A percentile compares a stretch with the other conserved stretches of the same genome.
phyloP scores from a whole-genome alignment of 208 protist species.

The Leishmania turanica region DNA sequence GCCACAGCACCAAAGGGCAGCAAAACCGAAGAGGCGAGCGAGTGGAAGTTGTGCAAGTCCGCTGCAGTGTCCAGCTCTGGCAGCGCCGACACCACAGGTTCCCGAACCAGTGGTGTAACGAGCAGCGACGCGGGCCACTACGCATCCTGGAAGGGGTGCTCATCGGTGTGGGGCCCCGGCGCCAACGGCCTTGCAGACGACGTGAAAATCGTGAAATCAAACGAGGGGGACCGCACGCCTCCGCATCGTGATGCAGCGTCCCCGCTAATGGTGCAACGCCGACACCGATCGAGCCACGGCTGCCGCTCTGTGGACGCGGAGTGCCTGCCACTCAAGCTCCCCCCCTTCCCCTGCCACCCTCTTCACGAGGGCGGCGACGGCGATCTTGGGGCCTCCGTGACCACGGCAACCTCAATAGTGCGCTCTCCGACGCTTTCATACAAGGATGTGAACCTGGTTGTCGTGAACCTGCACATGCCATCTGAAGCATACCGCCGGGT shows the following conservation, averaged over 20 bases:
- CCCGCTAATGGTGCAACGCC: not conserved
- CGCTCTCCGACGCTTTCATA: not conserved
- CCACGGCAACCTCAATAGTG: not conserved
- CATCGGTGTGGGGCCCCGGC: not conserved
- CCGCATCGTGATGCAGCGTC: not conserved
- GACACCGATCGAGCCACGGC: not conserved
- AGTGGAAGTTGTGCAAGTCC: conserved; percentile 16
- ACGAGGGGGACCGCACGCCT: too few relatives aligned
- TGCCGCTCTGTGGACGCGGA: not conserved
- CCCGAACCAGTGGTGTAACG: not conserved
- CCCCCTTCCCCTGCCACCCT: not conserved
- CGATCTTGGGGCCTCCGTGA: not conserved
- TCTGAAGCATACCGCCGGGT: conserved; percentile 39
- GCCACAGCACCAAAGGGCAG: not conserved
- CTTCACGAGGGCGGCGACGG: not conserved
- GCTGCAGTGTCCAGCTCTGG: conserved; percentile 15
- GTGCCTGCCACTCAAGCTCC: conserved; percentile 6
- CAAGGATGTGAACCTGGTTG: conserved; percentile 49
- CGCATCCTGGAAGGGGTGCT: not conserved
- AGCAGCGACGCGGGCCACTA: not conserved
- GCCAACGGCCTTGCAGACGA: not conserved
- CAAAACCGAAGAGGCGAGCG: conserved; percentile 8
- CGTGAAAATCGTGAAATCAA: not conserved
- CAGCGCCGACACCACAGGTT: not conserved
- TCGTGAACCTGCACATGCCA: conserved; percentile 72